Conservation (phyloP, 2,329 filamentous ascomycete genomes). For the Ceratocystis alfenasii region DNA sequence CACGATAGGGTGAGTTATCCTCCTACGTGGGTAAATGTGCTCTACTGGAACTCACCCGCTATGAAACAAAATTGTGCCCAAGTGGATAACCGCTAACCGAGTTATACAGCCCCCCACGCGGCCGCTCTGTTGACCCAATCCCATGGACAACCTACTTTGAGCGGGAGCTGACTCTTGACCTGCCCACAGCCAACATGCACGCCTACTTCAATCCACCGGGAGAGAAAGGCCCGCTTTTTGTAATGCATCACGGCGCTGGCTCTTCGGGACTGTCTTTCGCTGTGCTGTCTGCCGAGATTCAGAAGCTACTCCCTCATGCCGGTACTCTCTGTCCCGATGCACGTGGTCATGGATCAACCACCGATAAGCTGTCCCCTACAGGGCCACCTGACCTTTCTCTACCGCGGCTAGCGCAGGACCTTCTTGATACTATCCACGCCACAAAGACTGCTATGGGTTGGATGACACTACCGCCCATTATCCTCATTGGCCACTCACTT, state of each 20-base stretch:
- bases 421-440: constrained; percentile 55
- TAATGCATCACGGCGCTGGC: constrained; percentile 89
- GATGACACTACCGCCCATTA: constrained; percentile 57
- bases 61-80: background rate
- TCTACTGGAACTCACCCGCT: background rate
- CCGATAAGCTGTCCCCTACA: constrained; percentile 26
- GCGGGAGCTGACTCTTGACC: constrained; percentile 65
- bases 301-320: constrained; percentile 62
- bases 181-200: constrained; percentile 47
- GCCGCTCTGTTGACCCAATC: constrained; percentile 51
- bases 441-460: constrained; percentile 60
- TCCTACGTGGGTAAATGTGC: background rate
- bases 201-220: constrained; percentile 76
- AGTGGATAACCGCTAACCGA: constrained; percentile 21
- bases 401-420: constrained; percentile 58
- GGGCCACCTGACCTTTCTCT: constrained; percentile 51
- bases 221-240: constrained; percentile 66
- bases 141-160: constrained; percentile 88
- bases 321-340: constrained; percentile 80
- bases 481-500: constrained; percentile 84
- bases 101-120: constrained; percentile 26
- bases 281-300: constrained; percentile 63
- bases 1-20: constrained; percentile 47
- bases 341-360: constrained; percentile 69
- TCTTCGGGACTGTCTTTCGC: constrained; percentile 91